A percentile compares a stretch with the other conserved stretches of the same genome.
These are phyloP conservation scores for Xerocomus nothofagi DNA, from an alignment of 1,284 basidiomycete genomes.

Conservation along the genomic window DNA sequence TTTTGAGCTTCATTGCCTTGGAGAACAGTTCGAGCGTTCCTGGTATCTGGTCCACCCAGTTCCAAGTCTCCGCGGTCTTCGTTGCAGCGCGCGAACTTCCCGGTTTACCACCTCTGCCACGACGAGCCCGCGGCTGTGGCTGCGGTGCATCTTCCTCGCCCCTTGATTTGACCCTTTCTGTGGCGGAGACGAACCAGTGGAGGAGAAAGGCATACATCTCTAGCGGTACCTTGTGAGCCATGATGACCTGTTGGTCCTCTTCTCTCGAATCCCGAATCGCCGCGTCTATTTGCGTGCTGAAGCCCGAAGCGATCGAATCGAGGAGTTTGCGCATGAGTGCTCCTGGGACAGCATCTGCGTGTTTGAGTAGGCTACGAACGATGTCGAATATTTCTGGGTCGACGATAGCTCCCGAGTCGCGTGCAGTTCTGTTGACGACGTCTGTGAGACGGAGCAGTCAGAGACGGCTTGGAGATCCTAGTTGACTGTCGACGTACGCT, in stretches of 20 bases:
- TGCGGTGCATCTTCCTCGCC: conserved; percentile 54
- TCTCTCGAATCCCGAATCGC: conserved; percentile 65
- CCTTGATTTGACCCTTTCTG: conserved; percentile 68
- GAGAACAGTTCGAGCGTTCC: conserved; percentile 66
- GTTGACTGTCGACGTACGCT: conserved; percentile 21
- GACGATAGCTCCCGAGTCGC: conserved; percentile 67
- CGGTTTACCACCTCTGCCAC: conserved; percentile 62
- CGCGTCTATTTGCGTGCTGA: conserved; percentile 68
- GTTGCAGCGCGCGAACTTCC: conserved; percentile 38
- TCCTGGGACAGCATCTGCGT: conserved; percentile 58
- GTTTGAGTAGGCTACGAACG: conserved; percentile 76
- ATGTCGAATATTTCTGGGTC: conserved; percentile 74
- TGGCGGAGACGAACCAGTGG: conserved; percentile 79
- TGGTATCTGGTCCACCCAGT: conserved; percentile 80
- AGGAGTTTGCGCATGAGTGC: conserved; percentile 73
- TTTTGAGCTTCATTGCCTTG: conserved; percentile 73
- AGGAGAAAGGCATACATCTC: conserved; percentile 90
- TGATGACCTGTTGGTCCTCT: conserved; percentile 69
- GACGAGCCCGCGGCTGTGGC: conserved; percentile 49
- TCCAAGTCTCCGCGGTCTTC: conserved; percentile 59
- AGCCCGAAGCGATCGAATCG: conserved; percentile 73
- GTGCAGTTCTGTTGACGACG: conserved; percentile 75
- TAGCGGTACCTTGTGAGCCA: conserved; percentile 69
- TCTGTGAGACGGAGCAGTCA: conserved; percentile 39
- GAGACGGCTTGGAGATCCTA: neutral